These are phyloP conservation scores for Geotrichum carabidarum DNA, from an alignment of 1,139 yeast genomes.

Conservation along the genomic window DNA sequence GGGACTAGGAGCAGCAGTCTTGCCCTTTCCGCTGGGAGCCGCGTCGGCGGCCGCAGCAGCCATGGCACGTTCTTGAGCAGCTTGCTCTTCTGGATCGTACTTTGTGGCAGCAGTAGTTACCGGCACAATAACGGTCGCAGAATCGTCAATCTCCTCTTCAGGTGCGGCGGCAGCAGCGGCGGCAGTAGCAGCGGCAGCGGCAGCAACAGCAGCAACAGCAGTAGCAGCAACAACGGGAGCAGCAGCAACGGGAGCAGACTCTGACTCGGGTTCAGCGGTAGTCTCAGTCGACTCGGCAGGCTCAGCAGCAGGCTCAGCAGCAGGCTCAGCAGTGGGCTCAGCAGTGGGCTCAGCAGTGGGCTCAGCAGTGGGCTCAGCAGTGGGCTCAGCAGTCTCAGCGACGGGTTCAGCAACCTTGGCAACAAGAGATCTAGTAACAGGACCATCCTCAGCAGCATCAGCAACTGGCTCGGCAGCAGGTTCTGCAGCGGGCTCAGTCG, in stretches of 20 bases:
- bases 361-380: background rate
- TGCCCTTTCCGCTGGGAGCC: background rate
- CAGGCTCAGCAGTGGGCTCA: background rate
- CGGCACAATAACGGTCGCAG: constrained; percentile 14
- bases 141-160: constrained; percentile 2
- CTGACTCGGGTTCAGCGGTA: background rate
- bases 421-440: background rate
- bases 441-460: background rate
- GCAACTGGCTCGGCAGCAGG: background rate
- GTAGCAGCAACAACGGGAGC: constrained; percentile 2
- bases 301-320: background rate
- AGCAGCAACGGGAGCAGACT: background rate
- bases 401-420: background rate
- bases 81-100: constrained; percentile 9
- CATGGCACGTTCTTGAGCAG: constrained; percentile 1
- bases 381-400: background rate
- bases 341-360: background rate
- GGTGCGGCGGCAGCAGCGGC: background rate
- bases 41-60: constrained; percentile 1
- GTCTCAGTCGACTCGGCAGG: background rate
- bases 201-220: background rate
- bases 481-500: constrained; percentile 2
- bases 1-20: background rate
- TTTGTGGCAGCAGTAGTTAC: constrained; percentile 13
- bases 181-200: constrained; percentile 3